These are phyloP conservation scores for Puccinellia tenuiflora DNA, from an alignment of 176 grass and related monocot genomes.

Conservation along the genomic window DNA sequence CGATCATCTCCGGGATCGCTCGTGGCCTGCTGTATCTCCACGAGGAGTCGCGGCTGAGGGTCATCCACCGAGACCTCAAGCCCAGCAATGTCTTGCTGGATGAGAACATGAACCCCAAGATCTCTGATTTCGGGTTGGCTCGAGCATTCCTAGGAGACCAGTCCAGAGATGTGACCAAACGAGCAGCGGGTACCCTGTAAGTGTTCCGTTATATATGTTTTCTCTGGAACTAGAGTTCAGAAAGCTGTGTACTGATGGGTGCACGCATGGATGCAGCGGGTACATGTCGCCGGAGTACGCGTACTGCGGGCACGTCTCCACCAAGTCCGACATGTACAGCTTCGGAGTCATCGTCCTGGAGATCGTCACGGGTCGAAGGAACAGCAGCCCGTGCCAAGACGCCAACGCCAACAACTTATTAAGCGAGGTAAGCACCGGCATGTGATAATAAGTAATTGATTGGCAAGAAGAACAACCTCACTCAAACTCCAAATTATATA, in stretches of 20 bases:
- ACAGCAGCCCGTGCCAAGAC: not conserved
- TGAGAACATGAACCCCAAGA: constrained; percentile 32
- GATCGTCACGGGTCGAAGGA: constrained; percentile 13
- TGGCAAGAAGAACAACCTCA: not conserved
- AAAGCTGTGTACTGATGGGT: not conserved
- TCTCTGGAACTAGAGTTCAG: not conserved
- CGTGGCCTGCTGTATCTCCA: constrained; percentile 31
- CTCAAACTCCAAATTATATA: too few species aligned
- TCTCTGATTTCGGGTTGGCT: constrained; percentile 40
- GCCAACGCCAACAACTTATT: not conserved
- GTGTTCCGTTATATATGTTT: not conserved
- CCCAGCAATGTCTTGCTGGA: constrained; percentile 36
- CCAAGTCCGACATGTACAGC: constrained; percentile 34
- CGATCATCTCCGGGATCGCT: constrained; percentile 17
- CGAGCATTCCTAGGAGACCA: constrained; percentile 4
- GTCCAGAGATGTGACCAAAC: not conserved
- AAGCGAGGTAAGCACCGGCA: not conserved
- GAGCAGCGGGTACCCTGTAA: not conserved
- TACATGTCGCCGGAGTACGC: constrained; percentile 39
- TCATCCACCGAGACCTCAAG: constrained; percentile 44
- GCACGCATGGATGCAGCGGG: not conserved
- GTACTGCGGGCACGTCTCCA: constrained; percentile 3
- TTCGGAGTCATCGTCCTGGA: constrained; percentile 30
- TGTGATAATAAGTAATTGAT: not conserved
- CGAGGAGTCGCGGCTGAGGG: constrained; percentile 22